These are phyloP conservation scores for Echinosophora koreensis DNA, from an alignment of 306 rosid species.

Conservation along the genomic window DNA sequence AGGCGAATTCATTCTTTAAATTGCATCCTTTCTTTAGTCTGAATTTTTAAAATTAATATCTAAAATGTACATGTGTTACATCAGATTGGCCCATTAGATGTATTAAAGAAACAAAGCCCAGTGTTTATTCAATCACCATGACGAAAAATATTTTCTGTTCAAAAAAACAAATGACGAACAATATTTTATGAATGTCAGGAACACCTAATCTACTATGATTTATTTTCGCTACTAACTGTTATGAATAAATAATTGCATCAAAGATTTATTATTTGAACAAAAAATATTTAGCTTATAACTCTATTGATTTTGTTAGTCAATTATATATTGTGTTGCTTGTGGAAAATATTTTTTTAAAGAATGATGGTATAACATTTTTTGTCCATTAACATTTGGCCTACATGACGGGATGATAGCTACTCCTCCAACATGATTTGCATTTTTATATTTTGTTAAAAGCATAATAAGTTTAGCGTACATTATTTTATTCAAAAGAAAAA, in stretches of 20 bases:
- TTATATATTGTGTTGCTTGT: conserved; percentile 40
- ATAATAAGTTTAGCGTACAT: background rate
- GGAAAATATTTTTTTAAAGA: background rate
- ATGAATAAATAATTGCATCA: conserved; percentile 28
- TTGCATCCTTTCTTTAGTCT: conserved; percentile 13
- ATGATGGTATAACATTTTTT: background rate
- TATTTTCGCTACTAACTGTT: background rate
- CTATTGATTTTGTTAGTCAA: conserved; percentile 11
- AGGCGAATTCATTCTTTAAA: conserved; percentile 5
- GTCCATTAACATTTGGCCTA: conserved; percentile 19
- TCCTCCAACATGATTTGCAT: conserved; percentile 10
- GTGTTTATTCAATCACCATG: conserved; percentile 27
- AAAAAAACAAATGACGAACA: background rate
- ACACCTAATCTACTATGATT: conserved; percentile 31
- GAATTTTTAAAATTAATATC: background rate
- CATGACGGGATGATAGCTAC: conserved; percentile 25
- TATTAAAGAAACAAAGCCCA: background rate
- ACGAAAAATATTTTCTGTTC: background rate
- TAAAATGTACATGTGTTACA: background rate
- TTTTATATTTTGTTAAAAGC: background rate
- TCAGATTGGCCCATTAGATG: conserved; percentile 30
- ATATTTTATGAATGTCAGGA: conserved; percentile 1
- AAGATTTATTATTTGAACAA: background rate
- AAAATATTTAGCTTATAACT: background rate
- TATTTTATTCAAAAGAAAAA: too few relatives aligned